These are phyloP conservation scores for Raphanus raphanistrum DNA, from an alignment of 345 rosid species.

Conservation along the genomic window DNA sequence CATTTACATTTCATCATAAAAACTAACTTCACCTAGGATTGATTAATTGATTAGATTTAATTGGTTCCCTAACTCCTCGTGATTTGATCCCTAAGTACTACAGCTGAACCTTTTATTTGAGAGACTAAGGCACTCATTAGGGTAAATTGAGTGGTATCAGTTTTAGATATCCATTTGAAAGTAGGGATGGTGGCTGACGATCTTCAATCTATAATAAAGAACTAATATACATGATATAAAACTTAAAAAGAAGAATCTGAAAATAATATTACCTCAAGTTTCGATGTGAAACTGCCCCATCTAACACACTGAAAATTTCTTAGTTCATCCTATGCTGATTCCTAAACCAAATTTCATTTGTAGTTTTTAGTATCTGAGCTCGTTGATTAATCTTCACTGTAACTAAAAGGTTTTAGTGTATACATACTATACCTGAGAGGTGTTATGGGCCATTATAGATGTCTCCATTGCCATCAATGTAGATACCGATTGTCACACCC, in stretches of 20 bases:
- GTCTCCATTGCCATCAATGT: not conserved
- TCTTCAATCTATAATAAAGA: not conserved
- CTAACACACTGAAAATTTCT: not conserved
- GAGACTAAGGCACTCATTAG: too few relatives aligned
- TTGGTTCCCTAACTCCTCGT: too few relatives aligned
- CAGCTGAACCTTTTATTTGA: too few relatives aligned
- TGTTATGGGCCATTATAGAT: constrained; percentile 39
- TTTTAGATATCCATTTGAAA: not conserved
- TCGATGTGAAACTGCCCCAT: not conserved
- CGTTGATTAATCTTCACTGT: not conserved
- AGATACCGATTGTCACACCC: too few relatives aligned
- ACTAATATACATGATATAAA: not conserved
- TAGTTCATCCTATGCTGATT: not conserved
- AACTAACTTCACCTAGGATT: too few relatives aligned
- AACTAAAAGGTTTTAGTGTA: not conserved
- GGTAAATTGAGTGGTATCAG: not conserved
- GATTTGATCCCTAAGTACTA: too few relatives aligned
- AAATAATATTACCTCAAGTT: not conserved
- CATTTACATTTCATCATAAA: too few relatives aligned
- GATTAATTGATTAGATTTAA: too few relatives aligned
- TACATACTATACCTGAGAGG: constrained; percentile 26
- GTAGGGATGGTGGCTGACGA: not conserved
- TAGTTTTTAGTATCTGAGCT: not conserved
- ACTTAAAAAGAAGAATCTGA: not conserved
- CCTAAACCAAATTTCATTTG: not conserved